phyloP scores from a whole-genome alignment of 2,329 filamentous ascomycete genomes.

The Alternaria hordeiaustralica region DNA sequence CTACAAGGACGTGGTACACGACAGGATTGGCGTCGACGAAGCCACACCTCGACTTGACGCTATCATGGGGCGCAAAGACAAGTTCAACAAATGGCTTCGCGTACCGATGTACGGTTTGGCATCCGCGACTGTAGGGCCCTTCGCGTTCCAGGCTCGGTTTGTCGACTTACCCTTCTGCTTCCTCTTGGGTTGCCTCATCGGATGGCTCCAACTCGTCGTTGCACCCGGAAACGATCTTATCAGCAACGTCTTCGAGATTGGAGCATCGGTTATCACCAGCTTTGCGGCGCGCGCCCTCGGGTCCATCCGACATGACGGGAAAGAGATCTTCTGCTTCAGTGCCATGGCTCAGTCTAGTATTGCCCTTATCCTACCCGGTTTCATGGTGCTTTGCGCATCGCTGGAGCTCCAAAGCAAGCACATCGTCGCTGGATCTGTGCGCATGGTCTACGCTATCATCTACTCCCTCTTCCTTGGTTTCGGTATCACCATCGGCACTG shows the following conservation, averaged over 20 bases:
- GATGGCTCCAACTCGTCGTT: slow-evolving; percentile 74
- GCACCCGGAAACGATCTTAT: slow-evolving; percentile 77
- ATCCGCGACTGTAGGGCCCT: slow-evolving; percentile 77
- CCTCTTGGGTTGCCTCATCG: slow-evolving; percentile 75
- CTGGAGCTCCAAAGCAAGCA: slow-evolving; percentile 57
- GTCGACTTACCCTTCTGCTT: slow-evolving; percentile 82
- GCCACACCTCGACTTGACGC: slow-evolving; percentile 68
- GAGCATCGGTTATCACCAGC: slow-evolving; percentile 57
- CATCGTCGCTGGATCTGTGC: slow-evolving; percentile 58
- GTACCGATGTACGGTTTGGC: slow-evolving; percentile 78
- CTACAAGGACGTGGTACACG: slow-evolving; percentile 83
- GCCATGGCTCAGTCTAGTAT: slow-evolving; percentile 59
- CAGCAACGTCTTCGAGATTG: slow-evolving; percentile 59
- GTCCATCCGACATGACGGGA: slow-evolving; percentile 51
- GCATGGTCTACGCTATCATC: slow-evolving; percentile 61
- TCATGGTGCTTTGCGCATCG: slow-evolving; percentile 58
- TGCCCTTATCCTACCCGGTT: slow-evolving; percentile 58
- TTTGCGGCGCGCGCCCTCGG: slow-evolving; percentile 58
- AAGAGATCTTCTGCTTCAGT: slow-evolving; percentile 58
- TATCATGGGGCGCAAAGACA: slow-evolving; percentile 64
- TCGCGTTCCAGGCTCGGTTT: slow-evolving; percentile 77
- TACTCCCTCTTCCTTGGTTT: slow-evolving; percentile 61
- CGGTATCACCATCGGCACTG: slow-evolving; percentile 59
- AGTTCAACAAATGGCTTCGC: slow-evolving; percentile 56
- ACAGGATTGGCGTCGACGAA: slow-evolving; percentile 74